phyloP scores from a whole-genome alignment of 768 basidiomycete species.

The Tulasnella calospora region DNA sequence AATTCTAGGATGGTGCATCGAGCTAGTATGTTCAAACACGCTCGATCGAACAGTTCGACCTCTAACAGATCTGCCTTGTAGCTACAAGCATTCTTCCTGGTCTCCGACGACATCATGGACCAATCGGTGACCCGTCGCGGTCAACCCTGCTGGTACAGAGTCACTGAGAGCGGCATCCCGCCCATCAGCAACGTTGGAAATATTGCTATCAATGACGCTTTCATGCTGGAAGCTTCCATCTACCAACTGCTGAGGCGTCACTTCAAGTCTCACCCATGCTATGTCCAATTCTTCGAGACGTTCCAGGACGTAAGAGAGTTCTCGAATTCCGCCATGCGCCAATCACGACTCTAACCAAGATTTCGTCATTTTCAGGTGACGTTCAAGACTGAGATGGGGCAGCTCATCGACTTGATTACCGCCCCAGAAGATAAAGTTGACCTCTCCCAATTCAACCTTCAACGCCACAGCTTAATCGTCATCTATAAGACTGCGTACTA shows the following conservation, averaged over 20 bases:
- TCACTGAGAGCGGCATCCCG: slow-evolving; percentile 37
- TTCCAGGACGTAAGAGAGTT: slow-evolving; percentile 67
- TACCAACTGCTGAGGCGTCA: slow-evolving; percentile 84
- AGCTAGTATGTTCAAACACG: slow-evolving; percentile 63
- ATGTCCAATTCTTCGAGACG: slow-evolving; percentile 83
- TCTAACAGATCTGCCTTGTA: slow-evolving; percentile 35
- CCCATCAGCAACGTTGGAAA: slow-evolving; percentile 49
- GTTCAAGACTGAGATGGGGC: slow-evolving; percentile 93
- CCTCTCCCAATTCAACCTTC: slow-evolving; percentile 77
- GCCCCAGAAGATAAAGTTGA: slow-evolving; percentile 89
- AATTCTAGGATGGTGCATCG: slow-evolving; percentile 91
- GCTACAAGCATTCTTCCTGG: slow-evolving; percentile 98
- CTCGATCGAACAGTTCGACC: background rate
- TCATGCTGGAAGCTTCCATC: slow-evolving; percentile 94
- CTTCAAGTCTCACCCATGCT: slow-evolving; percentile 74
- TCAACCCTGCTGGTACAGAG: slow-evolving; percentile 91
- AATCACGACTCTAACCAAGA: background rate
- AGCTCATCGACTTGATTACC: slow-evolving; percentile 92
- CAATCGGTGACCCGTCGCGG: slow-evolving; percentile 84
- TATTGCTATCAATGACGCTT: slow-evolving; percentile 92
- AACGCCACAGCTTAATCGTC: slow-evolving; percentile 87
- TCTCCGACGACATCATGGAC: slow-evolving; percentile 98
- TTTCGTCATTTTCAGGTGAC: slow-evolving; percentile 42
- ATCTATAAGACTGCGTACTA: slow-evolving; percentile 97
- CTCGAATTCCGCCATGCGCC: background rate